These are phyloP conservation scores for Rhodamnia rubescens DNA, from an alignment of 345 rosid species.

Conservation along the genomic window DNA sequence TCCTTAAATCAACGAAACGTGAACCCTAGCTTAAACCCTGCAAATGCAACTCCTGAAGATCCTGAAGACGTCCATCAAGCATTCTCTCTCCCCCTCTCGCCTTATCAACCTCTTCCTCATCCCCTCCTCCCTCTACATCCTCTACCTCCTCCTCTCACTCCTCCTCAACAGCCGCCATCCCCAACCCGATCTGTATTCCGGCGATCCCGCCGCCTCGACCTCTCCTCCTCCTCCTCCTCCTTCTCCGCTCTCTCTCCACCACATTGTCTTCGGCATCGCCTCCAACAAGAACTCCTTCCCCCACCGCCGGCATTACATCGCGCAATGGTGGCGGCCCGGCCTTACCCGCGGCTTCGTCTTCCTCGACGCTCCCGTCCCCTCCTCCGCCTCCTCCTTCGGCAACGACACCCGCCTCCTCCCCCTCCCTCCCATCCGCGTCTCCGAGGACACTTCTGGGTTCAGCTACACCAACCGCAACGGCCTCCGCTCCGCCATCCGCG, in stretches of 20 bases:
- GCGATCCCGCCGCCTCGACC: constrained; percentile 1
- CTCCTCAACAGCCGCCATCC: constrained; percentile 15
- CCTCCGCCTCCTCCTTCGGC: not conserved
- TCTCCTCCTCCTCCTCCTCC: constrained; percentile 6
- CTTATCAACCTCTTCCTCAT: constrained; percentile 16
- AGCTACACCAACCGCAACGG: constrained; percentile 62
- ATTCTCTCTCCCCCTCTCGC: not conserved
- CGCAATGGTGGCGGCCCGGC: constrained; percentile 55
- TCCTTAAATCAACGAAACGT: not conserved
- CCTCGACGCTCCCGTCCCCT: constrained; percentile 29
- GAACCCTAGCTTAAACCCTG: not conserved
- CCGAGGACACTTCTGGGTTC: constrained; percentile 55
- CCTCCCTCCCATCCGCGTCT: constrained; percentile 43
- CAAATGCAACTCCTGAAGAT: not conserved
- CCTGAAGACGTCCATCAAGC: not conserved
- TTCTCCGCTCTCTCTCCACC: constrained; percentile 19
- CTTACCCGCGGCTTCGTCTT: constrained; percentile 65
- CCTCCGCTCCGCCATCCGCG: constrained; percentile 65
- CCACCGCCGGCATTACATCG: constrained; percentile 50
- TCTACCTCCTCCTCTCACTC: constrained; percentile 33
- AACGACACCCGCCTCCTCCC: not conserved
- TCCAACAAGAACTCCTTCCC: constrained; percentile 45
- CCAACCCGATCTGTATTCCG: not conserved
- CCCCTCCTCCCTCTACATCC: constrained; percentile 34
- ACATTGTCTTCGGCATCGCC: constrained; percentile 65